Percentiles rank a stretch among this genome's conserved stretches.
phyloP scores from a whole-genome alignment of 23 red algal genomes.

The Cyanidioschyzon merolae region DNA sequence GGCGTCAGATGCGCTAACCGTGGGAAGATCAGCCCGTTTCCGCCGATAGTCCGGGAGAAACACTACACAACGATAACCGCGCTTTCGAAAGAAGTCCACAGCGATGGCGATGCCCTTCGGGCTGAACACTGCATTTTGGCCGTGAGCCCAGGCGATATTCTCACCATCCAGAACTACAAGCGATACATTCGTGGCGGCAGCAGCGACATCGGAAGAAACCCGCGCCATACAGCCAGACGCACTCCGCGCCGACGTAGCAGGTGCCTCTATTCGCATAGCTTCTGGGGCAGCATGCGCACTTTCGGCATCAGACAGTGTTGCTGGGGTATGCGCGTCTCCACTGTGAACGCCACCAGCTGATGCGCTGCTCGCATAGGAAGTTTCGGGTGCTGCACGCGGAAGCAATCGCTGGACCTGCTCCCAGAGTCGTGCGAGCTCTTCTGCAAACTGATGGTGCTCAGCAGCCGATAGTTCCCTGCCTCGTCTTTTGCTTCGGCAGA shows the following conservation, averaged over 20 bases:
- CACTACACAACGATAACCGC: slow-evolving; percentile 8
- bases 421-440: background rate
- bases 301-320: background rate
- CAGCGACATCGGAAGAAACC: background rate
- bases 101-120: slow-evolving; percentile 14
- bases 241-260: background rate
- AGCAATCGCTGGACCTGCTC: background rate
- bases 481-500: background rate
- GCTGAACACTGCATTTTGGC: background rate
- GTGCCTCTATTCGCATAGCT: background rate
- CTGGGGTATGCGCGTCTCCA: too few species aligned
- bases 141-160: slow-evolving; percentile 24
- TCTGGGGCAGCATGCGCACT: background rate
- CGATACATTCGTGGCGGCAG: background rate
- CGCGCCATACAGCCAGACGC: background rate
- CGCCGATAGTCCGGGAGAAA: slow-evolving; percentile 17
- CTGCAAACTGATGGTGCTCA: background rate
- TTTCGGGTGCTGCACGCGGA: background rate
- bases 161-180: slow-evolving; percentile 24
- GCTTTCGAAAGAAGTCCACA: background rate
- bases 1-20: background rate
- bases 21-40: background rate
- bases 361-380: background rate
- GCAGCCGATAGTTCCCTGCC: background rate
- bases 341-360: too few species aligned